Conservation (phyloP, 176 grass and related monocot genomes). For the Secale cereale region DNA sequence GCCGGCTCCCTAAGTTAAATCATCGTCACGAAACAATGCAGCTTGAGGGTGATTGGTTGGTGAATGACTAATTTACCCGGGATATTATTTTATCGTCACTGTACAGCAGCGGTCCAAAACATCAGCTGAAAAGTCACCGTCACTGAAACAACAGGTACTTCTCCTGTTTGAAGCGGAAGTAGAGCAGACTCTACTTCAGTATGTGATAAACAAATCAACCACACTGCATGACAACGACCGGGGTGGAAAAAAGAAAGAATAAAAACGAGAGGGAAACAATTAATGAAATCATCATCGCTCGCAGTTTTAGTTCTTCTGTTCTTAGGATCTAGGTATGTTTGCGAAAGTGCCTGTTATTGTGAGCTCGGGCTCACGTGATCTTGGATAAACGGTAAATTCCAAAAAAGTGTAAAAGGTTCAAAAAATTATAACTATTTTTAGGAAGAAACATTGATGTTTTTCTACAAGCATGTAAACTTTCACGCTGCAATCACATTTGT, state of each 20-base stretch:
- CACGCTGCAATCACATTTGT: no score
- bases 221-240: not conserved
- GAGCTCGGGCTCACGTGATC: no score
- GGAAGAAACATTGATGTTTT: no score
- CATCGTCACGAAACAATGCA: not conserved
- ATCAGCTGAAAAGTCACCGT: not conserved
- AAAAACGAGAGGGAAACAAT: not conserved
- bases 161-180: not conserved
- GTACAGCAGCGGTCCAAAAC: not conserved
- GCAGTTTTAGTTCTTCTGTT: no score
- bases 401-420: no score
- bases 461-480: no score
- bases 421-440: no score
- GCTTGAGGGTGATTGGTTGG: not conserved
- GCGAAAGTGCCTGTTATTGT: no score
- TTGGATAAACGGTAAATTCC: no score
- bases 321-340: no score
- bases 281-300: no score
- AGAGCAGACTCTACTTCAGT: not conserved
- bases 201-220: not conserved
- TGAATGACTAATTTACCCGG: not conserved
- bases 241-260: not conserved
- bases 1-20: not conserved
- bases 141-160: not conserved
- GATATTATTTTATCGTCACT: not conserved